Base-by-base conservation (phyloP, 1,284 basidiomycete species). In the Ustilago sp. region DNA sequence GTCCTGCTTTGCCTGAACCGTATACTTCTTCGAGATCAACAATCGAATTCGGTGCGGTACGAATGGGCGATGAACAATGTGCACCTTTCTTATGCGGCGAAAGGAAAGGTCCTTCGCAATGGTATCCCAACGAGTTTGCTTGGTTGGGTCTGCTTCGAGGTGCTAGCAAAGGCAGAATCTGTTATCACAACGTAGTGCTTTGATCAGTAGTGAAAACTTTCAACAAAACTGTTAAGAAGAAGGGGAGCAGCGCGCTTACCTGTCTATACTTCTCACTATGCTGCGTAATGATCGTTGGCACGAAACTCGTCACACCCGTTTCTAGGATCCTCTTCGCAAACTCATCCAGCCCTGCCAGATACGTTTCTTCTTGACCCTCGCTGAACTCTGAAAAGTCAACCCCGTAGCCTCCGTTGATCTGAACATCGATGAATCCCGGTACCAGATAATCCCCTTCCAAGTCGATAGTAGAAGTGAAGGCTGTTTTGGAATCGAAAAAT, bases 91-190 rank as follows among this genome's bases (percentile, higher is more conserved):
- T 81, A 83, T 93, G 90, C 68, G 89, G 87, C 67, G 91, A 91
- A 47, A 95, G 89, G 88, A 95, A 96, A 0, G 94, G 94, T 0
- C 94, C 94, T 86, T 95, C 94, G 36, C 90, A 92, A 80, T 95
- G 94, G 90, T 92, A 95, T 17, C 94, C 94, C 17, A 95, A 89
- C 3, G 63, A 66, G 13, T 34, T 59, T 92, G 87, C 60, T 90
- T 92, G 0, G 92, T 93, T 73, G 3, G 65, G 43, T 8, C 71
- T 31, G 0, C 63, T 54, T 79, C 85, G 28, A 43, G 62, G 34
- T 82, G 48, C 89, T 91, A 58, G 80, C 88, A 4, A 88, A 88
- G 51, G 89, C 89, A 55, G 90, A 89, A 85, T 54, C 89, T 89
- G 39, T 92, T 32, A 28, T 3, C 23, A 28, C 23, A 28, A 28